A percentile compares a stretch with the other conserved stretches of the same genome.
These are phyloP conservation scores for Lolium rigidum DNA, from an alignment of 176 grass and related monocot species.

Conservation along the genomic window DNA sequence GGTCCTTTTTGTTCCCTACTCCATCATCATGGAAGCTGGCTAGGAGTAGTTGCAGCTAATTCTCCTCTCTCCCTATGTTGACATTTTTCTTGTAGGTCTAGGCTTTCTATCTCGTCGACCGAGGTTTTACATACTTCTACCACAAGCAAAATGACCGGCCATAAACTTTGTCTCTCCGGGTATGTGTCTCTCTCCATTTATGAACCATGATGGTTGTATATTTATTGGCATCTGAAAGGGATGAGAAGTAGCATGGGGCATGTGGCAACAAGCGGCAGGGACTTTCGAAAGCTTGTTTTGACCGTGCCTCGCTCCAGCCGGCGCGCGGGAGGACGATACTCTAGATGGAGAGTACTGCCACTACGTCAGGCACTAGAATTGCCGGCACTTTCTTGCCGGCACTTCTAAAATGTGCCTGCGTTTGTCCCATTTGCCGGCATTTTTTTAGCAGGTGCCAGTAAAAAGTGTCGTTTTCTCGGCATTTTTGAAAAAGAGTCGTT, in stretches of 20 bases:
- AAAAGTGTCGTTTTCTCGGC: no score
- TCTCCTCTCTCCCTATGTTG: not conserved
- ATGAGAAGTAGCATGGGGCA: slow-evolving; percentile 33
- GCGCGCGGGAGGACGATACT: no score
- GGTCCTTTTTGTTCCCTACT: slow-evolving; percentile 5
- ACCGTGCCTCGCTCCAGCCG: slow-evolving; percentile 14
- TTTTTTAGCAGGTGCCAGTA: no score
- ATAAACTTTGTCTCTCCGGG: not conserved
- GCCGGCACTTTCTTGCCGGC: no score
- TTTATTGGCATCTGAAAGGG: slow-evolving; percentile 45
- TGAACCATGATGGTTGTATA: slow-evolving; percentile 48
- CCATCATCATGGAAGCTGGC: not conserved
- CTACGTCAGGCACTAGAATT: no score
- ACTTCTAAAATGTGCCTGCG: no score
- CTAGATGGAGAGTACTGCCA: not conserved
- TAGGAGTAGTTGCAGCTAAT: not conserved
- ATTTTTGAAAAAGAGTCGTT: no score
- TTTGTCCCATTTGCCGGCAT: no score
- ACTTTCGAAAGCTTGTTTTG: slow-evolving; percentile 48
- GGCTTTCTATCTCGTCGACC: not conserved
- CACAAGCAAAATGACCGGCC: slow-evolving; percentile 37
- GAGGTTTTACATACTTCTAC: slow-evolving; percentile 30
- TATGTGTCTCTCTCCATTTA: slow-evolving; percentile 35
- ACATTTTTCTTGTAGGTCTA: not conserved
- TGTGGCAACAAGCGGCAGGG: slow-evolving; percentile 31